These are phyloP conservation scores for Pseudogymnoascus sp. DNA, from an alignment of 2,329 filamentous ascomycete genomes.

Conservation along the genomic window DNA sequence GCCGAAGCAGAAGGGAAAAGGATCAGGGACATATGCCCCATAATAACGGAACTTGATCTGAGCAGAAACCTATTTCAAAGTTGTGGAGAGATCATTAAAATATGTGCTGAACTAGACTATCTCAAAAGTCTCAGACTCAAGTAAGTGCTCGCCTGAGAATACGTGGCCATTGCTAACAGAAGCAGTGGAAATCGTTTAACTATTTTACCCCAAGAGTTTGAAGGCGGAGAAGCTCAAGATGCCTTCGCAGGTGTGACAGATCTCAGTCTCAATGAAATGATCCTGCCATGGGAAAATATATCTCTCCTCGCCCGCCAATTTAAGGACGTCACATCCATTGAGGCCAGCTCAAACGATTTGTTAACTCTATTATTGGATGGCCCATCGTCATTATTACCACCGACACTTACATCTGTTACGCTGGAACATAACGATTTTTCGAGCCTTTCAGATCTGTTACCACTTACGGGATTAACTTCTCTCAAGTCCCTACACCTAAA, in stretches of 20 bases:
- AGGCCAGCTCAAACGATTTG: constrained; percentile 53
- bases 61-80: constrained; percentile 73
- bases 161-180: not conserved
- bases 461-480: constrained; percentile 43
- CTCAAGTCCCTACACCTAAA: constrained; percentile 65
- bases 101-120: constrained; percentile 63
- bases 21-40: constrained; percentile 50
- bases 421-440: constrained; percentile 68
- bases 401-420: constrained; percentile 54
- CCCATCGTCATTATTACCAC: constrained; percentile 28
- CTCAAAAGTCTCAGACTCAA: constrained; percentile 63
- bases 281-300: constrained; percentile 61
- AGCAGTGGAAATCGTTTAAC: constrained; percentile 67
- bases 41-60: constrained; percentile 73
- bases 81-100: constrained; percentile 58
- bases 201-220: constrained; percentile 37
- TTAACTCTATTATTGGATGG: constrained; percentile 39
- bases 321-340: constrained; percentile 42
- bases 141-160: constrained; percentile 39
- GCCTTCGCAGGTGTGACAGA: constrained; percentile 48
- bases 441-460: constrained; percentile 48
- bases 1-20: constrained; percentile 30
- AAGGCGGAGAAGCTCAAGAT: constrained; percentile 22
- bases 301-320: constrained; percentile 48
- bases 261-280: constrained; percentile 59